Conservation (phyloP, 768 basidiomycete species). For the Rhodotorula graminis region DNA sequence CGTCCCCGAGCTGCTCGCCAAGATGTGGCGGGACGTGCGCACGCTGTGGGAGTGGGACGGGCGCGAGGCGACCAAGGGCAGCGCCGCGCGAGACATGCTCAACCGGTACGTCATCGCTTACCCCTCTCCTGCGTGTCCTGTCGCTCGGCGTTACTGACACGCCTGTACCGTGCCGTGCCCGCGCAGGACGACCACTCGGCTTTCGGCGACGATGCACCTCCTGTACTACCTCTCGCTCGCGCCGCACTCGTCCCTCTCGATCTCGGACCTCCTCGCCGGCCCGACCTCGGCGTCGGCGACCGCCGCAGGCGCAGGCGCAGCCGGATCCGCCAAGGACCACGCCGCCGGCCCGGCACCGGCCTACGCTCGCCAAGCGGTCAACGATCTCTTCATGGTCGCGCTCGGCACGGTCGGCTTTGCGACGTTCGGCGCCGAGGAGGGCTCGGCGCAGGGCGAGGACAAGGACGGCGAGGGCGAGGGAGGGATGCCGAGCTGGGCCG, state of each 20-base stretch:
- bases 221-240: conserved; percentile 33
- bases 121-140: too few species aligned
- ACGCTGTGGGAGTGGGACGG: conserved; percentile 37
- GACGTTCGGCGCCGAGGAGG: not conserved
- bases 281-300: not conserved
- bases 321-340: not conserved
- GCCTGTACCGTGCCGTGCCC: too few species aligned
- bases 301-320: not conserved
- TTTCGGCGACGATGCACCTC: conserved; percentile 18
- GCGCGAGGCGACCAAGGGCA: not conserved
- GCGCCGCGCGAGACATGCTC: not conserved
- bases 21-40: conserved; percentile 20
- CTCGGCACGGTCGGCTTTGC: conserved; percentile 32
- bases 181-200: conserved; percentile 14
- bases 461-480: not conserved
- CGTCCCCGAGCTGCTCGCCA: conserved; percentile 27
- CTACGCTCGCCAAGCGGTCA: not conserved
- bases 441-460: not conserved
- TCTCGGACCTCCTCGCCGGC: conserved; percentile 3
- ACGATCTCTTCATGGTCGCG: conserved; percentile 7
- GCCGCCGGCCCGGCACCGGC: not conserved
- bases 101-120: not conserved
- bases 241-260: conserved; percentile 16
- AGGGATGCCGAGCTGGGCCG: conserved; percentile 32
- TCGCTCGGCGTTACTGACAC: not conserved